Conservation (phyloP, 129 eudicot genomes). For the Lonicera japonica region DNA sequence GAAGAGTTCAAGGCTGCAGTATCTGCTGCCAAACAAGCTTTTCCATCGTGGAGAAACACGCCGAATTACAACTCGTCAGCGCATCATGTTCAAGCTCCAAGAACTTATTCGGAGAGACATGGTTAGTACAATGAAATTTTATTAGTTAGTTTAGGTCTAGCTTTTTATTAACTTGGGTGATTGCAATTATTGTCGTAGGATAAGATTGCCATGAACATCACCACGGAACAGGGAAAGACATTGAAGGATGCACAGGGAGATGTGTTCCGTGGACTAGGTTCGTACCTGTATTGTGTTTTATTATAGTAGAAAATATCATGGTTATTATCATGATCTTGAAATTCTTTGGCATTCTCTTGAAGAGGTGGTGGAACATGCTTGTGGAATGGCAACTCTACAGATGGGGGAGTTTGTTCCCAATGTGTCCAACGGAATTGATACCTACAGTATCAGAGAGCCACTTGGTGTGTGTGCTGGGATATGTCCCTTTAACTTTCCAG, state of each 20-base stretch:
- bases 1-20: slow-evolving; percentile 95
- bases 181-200: slow-evolving; percentile 40
- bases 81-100: slow-evolving; percentile 86
- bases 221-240: slow-evolving; percentile 98
- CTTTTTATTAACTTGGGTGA: slow-evolving; percentile 7
- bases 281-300: slow-evolving; percentile 3
- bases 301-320: background rate
- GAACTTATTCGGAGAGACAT: slow-evolving; percentile 92
- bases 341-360: slow-evolving; percentile 15
- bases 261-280: slow-evolving; percentile 98
- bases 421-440: slow-evolving; percentile 93
- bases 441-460: slow-evolving; percentile 94
- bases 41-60: slow-evolving; percentile 83
- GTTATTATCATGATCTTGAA: slow-evolving; percentile 3
- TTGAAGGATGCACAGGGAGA: slow-evolving; percentile 98
- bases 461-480: slow-evolving; percentile 99
- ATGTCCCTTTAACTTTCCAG: slow-evolving; percentile 98
- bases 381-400: slow-evolving; percentile 96
- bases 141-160: background rate
- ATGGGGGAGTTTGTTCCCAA: slow-evolving; percentile 95
- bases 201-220: slow-evolving; percentile 85
- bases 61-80: slow-evolving; percentile 92
- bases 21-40: slow-evolving; percentile 89
- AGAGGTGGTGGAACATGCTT: slow-evolving; percentile 99
- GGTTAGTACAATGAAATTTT: slow-evolving; percentile 27